Evolutionary conservation across 768 basidiomycete species (phyloP).

Genomic region (Auriscalpium vulgare): DNA sequence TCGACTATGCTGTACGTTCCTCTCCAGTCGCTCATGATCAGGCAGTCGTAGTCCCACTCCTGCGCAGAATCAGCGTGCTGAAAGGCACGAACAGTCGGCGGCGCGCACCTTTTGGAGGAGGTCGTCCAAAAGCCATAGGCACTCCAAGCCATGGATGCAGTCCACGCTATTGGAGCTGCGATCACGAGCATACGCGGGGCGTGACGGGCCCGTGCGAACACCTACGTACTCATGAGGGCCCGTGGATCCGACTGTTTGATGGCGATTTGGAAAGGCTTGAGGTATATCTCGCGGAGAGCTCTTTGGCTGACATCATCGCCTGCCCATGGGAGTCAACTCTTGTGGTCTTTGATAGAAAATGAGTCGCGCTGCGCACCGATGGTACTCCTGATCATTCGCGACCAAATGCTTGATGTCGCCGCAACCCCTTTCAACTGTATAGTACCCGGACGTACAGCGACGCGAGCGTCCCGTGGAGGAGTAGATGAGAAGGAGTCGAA

Average conservation of each 20-base stretch:
- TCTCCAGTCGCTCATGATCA: slow-evolving; percentile 58
- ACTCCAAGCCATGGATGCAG: slow-evolving; percentile 38
- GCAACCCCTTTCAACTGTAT: too few species aligned
- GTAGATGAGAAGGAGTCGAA: slow-evolving; percentile 58
- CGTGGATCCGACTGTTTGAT: slow-evolving; percentile 47
- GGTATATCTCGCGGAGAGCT: too few species aligned
- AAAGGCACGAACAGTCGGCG: neutral
- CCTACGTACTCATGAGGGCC: slow-evolving; percentile 53
- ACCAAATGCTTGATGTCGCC: too few species aligned
- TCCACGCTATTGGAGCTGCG: slow-evolving; percentile 57
- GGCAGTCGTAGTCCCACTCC: slow-evolving; percentile 57
- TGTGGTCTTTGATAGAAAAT: slow-evolving; percentile 4
- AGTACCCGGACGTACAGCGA: too few species aligned
- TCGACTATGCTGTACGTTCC: too few species aligned
- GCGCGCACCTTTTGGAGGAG: slow-evolving; percentile 38
- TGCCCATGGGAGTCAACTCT: too few species aligned
- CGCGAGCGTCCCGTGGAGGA: slow-evolving; percentile 42
- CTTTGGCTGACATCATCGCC: too few species aligned
- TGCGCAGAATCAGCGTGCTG: slow-evolving; percentile 8
- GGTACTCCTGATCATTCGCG: slow-evolving; percentile 58
- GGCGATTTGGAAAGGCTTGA: slow-evolving; percentile 56
- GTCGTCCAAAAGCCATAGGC: too few species aligned
- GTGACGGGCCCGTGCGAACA: neutral
- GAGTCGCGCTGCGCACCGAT: slow-evolving; percentile 28
- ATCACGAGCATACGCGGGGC: slow-evolving; percentile 19